A percentile compares a stretch with the other conserved stretches of the same genome.
Evolutionary conservation across 768 basidiomycete species (phyloP).

Genomic region (Agrocybe praecox): DNA sequence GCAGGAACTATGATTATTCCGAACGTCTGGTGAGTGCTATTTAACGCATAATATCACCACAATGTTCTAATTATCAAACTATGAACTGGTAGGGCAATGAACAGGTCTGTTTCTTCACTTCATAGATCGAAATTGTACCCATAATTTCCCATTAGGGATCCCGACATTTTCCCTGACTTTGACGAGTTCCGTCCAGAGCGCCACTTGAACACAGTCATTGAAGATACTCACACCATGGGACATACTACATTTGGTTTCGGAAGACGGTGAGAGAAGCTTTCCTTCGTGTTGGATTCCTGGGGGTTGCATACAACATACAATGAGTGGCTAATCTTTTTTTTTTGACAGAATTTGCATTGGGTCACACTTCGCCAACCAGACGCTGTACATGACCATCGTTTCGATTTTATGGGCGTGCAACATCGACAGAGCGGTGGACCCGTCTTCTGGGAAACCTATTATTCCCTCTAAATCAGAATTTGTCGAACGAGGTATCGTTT

Average conservation of each 20-base stretch:
- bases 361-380: slow-evolving; percentile 31
- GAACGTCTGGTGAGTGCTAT: slow-evolving; percentile 1
- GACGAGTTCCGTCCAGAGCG: slow-evolving; percentile 12
- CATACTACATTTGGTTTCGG: slow-evolving; percentile 29
- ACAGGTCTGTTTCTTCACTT: background rate
- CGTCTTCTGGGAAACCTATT: background rate
- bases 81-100: background rate
- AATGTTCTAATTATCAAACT: background rate
- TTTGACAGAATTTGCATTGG: slow-evolving; percentile 30
- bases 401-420: slow-evolving; percentile 21
- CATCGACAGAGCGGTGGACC: slow-evolving; percentile 5
- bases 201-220: background rate
- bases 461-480: slow-evolving; percentile 1
- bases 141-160: background rate
- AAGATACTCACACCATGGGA: slow-evolving; percentile 12
- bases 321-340: background rate
- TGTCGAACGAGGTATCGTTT: background rate
- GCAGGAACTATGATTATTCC: slow-evolving; percentile 3
- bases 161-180: background rate
- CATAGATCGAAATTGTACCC: background rate
- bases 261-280: slow-evolving; percentile 15
- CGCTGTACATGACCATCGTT: slow-evolving; percentile 35
- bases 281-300: too few species aligned
- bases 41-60: too few species aligned
- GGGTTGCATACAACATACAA: too few species aligned